Percentiles rank a stretch among this genome's conserved stretches.
Conservation (phyloP, 1,139 yeast genomes). For the Nadsonia commutata region DNA sequence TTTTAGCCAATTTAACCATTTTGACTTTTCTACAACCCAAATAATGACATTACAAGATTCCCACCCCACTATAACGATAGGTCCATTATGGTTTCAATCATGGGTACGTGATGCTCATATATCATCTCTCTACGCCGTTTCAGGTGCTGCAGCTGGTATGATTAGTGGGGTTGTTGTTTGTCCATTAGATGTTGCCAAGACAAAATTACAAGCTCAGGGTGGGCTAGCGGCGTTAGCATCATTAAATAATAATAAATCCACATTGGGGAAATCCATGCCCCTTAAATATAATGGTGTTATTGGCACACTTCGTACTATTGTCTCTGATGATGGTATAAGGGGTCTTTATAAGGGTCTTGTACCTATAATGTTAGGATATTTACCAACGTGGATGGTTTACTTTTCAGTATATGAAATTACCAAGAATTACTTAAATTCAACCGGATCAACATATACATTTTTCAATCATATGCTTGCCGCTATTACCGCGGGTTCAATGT, state of each 20-base stretch:
- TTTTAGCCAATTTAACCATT: no score
- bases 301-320: constrained; percentile 48
- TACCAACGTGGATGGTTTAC: constrained; percentile 96
- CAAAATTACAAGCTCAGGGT: constrained; percentile 91
- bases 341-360: constrained; percentile 85
- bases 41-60: no score
- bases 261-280: constrained; percentile 7
- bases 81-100: not conserved
- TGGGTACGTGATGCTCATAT: not conserved
- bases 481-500: constrained; percentile 74
- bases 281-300: constrained; percentile 40
- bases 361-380: constrained; percentile 83
- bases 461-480: constrained; percentile 65
- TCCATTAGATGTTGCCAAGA: constrained; percentile 88
- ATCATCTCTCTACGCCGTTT: constrained; percentile 38
- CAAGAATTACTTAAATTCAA: constrained; percentile 26
- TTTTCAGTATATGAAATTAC: constrained; percentile 79
- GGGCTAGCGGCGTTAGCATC: constrained; percentile 25
- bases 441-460: constrained; percentile 26
- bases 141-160: constrained; percentile 90
- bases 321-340: constrained; percentile 59
- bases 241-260: constrained; percentile 11
- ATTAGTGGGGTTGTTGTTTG: constrained; percentile 83
- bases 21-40: no score
- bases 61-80: no score